phyloP scores from a whole-genome alignment of 305 asterid genomes.

The Caryopteris hybrid region DNA sequence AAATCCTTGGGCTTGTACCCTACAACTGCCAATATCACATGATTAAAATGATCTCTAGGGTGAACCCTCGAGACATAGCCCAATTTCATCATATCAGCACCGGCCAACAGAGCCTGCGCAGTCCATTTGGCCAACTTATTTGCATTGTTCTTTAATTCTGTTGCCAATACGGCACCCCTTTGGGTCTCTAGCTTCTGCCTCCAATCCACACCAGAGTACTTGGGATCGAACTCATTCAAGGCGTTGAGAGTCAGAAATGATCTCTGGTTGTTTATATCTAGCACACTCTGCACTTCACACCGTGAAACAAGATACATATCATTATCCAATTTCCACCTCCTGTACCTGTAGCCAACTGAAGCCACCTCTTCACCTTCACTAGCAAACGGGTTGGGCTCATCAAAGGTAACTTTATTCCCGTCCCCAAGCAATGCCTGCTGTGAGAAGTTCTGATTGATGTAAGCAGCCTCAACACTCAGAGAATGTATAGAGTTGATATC shows the following conservation, averaged over 20 bases:
- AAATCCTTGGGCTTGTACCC: constrained; percentile 93
- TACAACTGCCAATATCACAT: constrained; percentile 89
- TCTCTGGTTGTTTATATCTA: constrained; percentile 73
- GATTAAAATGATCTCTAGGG: constrained; percentile 88
- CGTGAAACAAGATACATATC: constrained; percentile 74
- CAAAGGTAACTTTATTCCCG: constrained; percentile 71
- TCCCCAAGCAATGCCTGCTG: constrained; percentile 92
- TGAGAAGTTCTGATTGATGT: constrained; percentile 85
- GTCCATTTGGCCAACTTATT: constrained; percentile 97
- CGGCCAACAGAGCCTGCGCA: constrained; percentile 77
- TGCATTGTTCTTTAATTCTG: constrained; percentile 91
- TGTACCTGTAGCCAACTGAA: constrained; percentile 79
- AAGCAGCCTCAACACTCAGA: constrained; percentile 87
- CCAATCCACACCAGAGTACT: constrained; percentile 94
- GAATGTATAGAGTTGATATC: constrained; percentile 87
- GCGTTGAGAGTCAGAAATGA: constrained; percentile 80
- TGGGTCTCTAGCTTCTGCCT: constrained; percentile 96
- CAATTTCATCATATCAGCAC: constrained; percentile 98
- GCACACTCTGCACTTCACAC: constrained; percentile 93
- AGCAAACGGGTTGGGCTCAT: constrained; percentile 92
- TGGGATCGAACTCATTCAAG: constrained; percentile 87
- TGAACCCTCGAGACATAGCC: constrained; percentile 96
- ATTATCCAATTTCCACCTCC: constrained; percentile 91
- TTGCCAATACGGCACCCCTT: constrained; percentile 94
- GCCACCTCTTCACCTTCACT: constrained; percentile 95